These are phyloP conservation scores for Hyphopichia buzzinii DNA, from an alignment of 1,139 yeast species.

Conservation along the genomic window DNA sequence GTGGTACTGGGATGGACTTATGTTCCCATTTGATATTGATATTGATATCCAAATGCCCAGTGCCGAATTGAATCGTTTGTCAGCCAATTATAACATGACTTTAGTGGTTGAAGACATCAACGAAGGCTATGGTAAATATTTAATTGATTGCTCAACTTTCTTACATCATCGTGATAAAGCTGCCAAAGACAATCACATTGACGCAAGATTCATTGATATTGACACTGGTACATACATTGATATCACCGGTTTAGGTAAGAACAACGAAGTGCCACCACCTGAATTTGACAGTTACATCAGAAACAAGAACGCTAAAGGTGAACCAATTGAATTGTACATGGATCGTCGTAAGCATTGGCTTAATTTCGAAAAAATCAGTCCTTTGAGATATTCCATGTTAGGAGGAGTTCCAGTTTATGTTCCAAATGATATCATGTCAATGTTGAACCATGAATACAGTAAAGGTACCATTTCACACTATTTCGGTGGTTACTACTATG, in stretches of 20 bases:
- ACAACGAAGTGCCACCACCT: slow-evolving; percentile 27
- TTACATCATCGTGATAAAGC: slow-evolving; percentile 30
- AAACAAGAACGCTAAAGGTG: slow-evolving; percentile 11
- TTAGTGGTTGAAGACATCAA: slow-evolving; percentile 30
- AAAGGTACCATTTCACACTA: slow-evolving; percentile 24
- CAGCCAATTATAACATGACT: slow-evolving; percentile 36
- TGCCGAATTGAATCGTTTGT: slow-evolving; percentile 28
- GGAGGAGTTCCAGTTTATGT: slow-evolving; percentile 38
- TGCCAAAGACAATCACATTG: slow-evolving; percentile 33
- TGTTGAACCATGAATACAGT: slow-evolving; percentile 31
- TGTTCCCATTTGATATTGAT: slow-evolving; percentile 38
- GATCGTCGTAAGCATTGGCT: slow-evolving; percentile 39
- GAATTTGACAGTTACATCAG: slow-evolving; percentile 23
- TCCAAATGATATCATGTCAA: slow-evolving; percentile 33
- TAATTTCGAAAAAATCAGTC: slow-evolving; percentile 28
- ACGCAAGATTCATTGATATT: slow-evolving; percentile 38
- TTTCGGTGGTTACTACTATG: slow-evolving; percentile 28
- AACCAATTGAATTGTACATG: slow-evolving; percentile 27
- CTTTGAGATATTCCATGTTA: slow-evolving; percentile 30
- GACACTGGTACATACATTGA: slow-evolving; percentile 39
- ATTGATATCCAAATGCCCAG: slow-evolving; percentile 39
- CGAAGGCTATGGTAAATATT: slow-evolving; percentile 33
- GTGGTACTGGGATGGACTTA: slow-evolving; percentile 39
- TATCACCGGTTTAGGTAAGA: slow-evolving; percentile 36
- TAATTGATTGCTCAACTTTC: slow-evolving; percentile 32